phyloP scores from a whole-genome alignment of 768 basidiomycete genomes.

The Plicaturopsis crispa region DNA sequence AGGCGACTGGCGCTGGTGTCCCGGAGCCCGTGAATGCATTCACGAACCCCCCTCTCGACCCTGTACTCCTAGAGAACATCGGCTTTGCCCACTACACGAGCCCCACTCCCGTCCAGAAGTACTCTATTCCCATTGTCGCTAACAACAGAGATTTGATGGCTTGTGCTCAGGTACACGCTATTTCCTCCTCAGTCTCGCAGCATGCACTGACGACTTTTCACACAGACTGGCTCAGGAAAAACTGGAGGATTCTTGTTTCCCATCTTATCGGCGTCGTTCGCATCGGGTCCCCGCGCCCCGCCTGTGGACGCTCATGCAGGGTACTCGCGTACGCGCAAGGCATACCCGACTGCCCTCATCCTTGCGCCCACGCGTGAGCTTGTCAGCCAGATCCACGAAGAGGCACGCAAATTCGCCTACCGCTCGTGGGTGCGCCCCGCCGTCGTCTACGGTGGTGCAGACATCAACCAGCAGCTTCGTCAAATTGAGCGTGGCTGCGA shows the following conservation, averaged over 20 bases:
- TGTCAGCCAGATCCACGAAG: conserved; percentile 98
- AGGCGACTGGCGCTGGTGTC: conserved; percentile 95
- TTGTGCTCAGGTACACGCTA: conserved; percentile 66
- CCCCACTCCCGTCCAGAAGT: conserved; percentile 99
- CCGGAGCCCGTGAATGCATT: conserved; percentile 90
- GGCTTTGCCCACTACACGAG: conserved; percentile 85
- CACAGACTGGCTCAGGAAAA: conserved; percentile 99
- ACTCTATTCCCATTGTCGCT: conserved; percentile 97
- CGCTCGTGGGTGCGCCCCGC: conserved; percentile 99
- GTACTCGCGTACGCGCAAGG: conserved; percentile 74
- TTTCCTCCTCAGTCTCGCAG: conserved; percentile 9
- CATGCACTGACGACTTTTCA: conserved; percentile 12
- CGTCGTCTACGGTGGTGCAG: conserved; percentile 98
- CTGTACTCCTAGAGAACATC: conserved; percentile 94
- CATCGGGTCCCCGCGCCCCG: conserved; percentile 68
- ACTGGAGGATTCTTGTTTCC: conserved; percentile 99
- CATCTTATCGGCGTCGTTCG: conserved; percentile 90
- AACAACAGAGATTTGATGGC: conserved; percentile 88
- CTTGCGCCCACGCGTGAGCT: conserved; percentile 98
- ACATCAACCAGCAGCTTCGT: conserved; percentile 93
- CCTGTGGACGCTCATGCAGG: conserved; percentile 44
- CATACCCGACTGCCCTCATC: conserved; percentile 94
- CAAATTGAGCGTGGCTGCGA: conserved; percentile 95
- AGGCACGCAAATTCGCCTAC: conserved; percentile 98
- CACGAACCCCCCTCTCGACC: conserved; percentile 83